Percentiles rank a stretch among this genome's conserved stretches.
phyloP scores from a whole-genome alignment of 1,284 basidiomycete genomes.

The Irpex rosettiformis region DNA sequence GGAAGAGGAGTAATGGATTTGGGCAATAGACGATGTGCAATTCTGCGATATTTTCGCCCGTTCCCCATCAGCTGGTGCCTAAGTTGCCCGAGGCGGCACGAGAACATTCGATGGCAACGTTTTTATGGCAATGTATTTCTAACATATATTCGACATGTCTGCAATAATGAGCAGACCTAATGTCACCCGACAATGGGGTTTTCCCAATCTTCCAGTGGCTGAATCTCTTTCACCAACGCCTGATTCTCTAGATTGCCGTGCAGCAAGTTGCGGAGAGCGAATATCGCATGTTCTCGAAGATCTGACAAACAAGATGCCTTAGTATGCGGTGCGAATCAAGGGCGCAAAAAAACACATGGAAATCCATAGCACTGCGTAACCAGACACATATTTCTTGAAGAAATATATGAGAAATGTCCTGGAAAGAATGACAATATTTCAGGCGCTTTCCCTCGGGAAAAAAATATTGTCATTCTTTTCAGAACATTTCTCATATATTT shows the following conservation, averaged over 20 bases:
- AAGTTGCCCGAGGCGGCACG: background rate
- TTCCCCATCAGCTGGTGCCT: too few species aligned
- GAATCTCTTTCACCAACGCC: slow-evolving; percentile 68
- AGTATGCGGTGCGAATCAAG: slow-evolving; percentile 2
- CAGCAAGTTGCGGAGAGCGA: slow-evolving; percentile 77
- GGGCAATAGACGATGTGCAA: background rate
- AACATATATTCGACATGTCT: background rate
- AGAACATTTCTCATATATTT: too few species aligned
- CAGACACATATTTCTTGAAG: too few species aligned
- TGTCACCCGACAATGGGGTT: slow-evolving; percentile 36
- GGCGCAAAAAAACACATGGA: background rate
- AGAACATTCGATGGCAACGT: background rate
- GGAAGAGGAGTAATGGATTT: slow-evolving; percentile 44
- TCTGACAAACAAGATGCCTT: slow-evolving; percentile 43
- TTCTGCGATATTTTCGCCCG: too few species aligned
- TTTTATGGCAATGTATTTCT: background rate
- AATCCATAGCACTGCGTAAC: too few species aligned
- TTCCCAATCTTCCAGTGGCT: slow-evolving; percentile 57
- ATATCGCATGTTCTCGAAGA: slow-evolving; percentile 85
- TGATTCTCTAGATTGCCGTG: slow-evolving; percentile 78
- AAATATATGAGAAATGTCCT: too few species aligned
- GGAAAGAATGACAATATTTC: too few species aligned
- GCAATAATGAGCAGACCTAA: slow-evolving; percentile 15
- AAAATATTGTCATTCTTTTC: too few species aligned
- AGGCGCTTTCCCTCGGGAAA: too few species aligned